Evolutionary conservation across 257 asterid species (phyloP).

Genomic region (Nicotiana otophora): DNA sequence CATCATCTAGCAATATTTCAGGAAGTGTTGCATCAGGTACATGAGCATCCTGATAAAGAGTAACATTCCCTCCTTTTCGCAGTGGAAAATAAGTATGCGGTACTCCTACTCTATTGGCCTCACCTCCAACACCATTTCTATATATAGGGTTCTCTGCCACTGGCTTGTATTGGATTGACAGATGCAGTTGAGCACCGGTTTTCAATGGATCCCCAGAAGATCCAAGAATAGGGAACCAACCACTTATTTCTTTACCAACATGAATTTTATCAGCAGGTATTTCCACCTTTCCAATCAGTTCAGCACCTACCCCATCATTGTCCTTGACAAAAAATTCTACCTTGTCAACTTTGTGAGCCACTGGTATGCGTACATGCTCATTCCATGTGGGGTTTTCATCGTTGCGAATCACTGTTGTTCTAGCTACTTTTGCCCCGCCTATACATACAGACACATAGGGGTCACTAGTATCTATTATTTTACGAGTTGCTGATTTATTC

Average conservation of each 20-base stretch:
- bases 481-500: conserved; percentile 1
- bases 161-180: conserved; percentile 54
- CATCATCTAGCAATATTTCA: conserved; percentile 40
- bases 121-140: conserved; percentile 35
- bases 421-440: conserved; percentile 79
- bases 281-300: conserved; percentile 61
- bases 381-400: conserved; percentile 84
- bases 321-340: conserved; percentile 85
- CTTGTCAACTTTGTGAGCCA: conserved; percentile 82
- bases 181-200: conserved; percentile 51
- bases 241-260: conserved; percentile 55
- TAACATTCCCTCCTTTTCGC: conserved; percentile 69
- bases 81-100: conserved; percentile 67
- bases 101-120: conserved; percentile 30
- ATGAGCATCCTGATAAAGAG: conserved; percentile 79
- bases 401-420: conserved; percentile 71
- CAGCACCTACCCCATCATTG: conserved; percentile 82
- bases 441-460: conserved; percentile 87
- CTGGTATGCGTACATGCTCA: conserved; percentile 65
- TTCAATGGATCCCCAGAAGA: conserved; percentile 62
- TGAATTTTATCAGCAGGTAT: conserved; percentile 50
- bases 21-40: conserved; percentile 62
- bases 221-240: conserved; percentile 77
- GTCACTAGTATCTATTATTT: conserved; percentile 74
- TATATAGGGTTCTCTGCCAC: conserved; percentile 38